Base-by-base conservation (phyloP, 805 yeast genomes). In the Huiozyma naganishii region DNA sequence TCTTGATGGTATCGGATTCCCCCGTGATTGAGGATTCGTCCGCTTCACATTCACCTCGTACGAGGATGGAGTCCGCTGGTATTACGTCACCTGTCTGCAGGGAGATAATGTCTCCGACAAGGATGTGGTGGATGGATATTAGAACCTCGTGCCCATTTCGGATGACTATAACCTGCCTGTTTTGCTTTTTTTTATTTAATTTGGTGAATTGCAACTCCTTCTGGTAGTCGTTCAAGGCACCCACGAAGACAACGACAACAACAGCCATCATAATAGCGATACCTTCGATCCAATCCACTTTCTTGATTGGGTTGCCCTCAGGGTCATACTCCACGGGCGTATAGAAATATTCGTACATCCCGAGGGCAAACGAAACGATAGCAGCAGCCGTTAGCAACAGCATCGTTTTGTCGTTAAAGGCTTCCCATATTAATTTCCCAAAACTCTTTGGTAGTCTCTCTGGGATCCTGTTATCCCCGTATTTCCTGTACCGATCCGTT, bases 251-350 rank as follows among this genome's bases (percentile, higher is more conserved):
- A 32, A 92, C 97, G 47, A 92, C 90, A 5, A 77, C 55, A 27
- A 92, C 84, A 17, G 99, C 99, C 4, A 83, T 83, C 52, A 92
- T 76, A 58, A 92, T 92, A 36, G 98, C 99, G 34, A 89, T 95
- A 53, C 99, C 99, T 69, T 92, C 99, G 40, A 94, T 95, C 97
- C 97, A 92, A 55, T 90, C 95, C 30, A 92, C 94, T 54, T 79
- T 76, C 12, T 97, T 96, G 44, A 79, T 62, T 17, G 77, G 70
- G 23, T 77, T 71, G 28, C 95, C 95, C 50, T 86, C 85, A 6
- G 74, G 78, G 61, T 90, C 96, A 53, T 74, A 75, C 57, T 77
- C 78, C 0, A 85, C 71, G 0, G 82, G 88, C 51, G 83, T 84
- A 36, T 94, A 95, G 66, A 88, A 83, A 1, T 95, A 80, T 64